A percentile compares a stretch with the other conserved stretches of the same genome.
These are phyloP conservation scores for Crithidia bombi DNA, from an alignment of 208 protist genomes.

Conservation along the genomic window DNA sequence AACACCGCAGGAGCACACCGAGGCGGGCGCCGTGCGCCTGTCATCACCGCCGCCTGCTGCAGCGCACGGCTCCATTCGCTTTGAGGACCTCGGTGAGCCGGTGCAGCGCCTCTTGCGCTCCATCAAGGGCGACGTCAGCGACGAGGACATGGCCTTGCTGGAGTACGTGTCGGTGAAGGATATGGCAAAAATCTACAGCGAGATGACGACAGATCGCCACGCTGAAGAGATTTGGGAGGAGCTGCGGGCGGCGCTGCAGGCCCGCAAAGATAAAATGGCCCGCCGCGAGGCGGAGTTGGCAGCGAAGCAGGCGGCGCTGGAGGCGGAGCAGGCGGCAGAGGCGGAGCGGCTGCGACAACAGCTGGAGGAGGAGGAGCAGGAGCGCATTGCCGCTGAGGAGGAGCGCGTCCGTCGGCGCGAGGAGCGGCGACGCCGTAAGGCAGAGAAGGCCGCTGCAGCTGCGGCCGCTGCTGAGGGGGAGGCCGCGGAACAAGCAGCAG, in stretches of 20 bases:
- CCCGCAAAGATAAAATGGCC: slow-evolving; percentile 47
- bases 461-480: slow-evolving; percentile 34
- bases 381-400: slow-evolving; percentile 43
- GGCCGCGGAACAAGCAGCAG: slow-evolving; percentile 35
- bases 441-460: slow-evolving; percentile 38
- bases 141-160: slow-evolving; percentile 84
- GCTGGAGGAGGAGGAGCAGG: slow-evolving; percentile 47
- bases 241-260: slow-evolving; percentile 58
- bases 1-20: neutral
- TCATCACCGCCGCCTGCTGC: neutral
- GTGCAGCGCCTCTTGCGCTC: slow-evolving; percentile 77
- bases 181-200: slow-evolving; percentile 88
- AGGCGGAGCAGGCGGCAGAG: slow-evolving; percentile 45
- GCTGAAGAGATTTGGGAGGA: slow-evolving; percentile 82
- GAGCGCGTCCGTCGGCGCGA: slow-evolving; percentile 43
- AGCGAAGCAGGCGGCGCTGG: slow-evolving; percentile 41
- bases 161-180: slow-evolving; percentile 83
- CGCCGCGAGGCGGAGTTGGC: slow-evolving; percentile 49
- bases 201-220: slow-evolving; percentile 67
- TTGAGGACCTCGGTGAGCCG: slow-evolving; percentile 87
- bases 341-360: slow-evolving; percentile 36
- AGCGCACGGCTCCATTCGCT: slow-evolving; percentile 63
- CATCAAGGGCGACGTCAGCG: slow-evolving; percentile 61
- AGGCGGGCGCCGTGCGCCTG: neutral
- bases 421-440: slow-evolving; percentile 40